A percentile compares a stretch with the other conserved stretches of the same genome.
Evolutionary conservation across 2,329 filamentous ascomycete genomes (phyloP).

Genomic region (Sphaerostilbella broomeana): DNA sequence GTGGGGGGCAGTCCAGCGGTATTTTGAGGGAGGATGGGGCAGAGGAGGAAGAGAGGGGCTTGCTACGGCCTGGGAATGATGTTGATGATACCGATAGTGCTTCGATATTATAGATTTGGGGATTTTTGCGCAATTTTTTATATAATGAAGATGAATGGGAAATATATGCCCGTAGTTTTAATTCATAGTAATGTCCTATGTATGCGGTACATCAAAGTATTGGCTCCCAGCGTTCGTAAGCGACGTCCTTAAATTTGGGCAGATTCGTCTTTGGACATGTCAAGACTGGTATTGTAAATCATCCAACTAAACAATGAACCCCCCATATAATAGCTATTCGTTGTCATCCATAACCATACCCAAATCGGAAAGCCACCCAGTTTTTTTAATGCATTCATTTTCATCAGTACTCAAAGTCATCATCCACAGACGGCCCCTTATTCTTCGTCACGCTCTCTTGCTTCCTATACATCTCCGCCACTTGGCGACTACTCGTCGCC

Average conservation of each 20-base stretch:
- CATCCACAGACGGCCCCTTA: slow-evolving; percentile 82
- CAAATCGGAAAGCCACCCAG: not conserved
- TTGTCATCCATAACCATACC: not conserved
- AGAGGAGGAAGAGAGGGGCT: slow-evolving; percentile 36
- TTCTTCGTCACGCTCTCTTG: slow-evolving; percentile 86
- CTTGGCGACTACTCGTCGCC: slow-evolving; percentile 75
- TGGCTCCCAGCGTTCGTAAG: not conserved
- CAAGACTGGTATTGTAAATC: not conserved
- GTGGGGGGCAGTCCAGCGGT: slow-evolving; percentile 27
- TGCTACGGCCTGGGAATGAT: slow-evolving; percentile 32
- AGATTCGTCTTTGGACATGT: not conserved
- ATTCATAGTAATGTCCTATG: no score
- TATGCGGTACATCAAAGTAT: not conserved
- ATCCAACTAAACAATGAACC: not conserved
- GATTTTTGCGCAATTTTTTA: no score
- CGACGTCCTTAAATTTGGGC: not conserved
- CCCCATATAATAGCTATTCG: no score
- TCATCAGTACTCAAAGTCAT: slow-evolving; percentile 89
- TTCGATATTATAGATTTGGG: slow-evolving; percentile 22
- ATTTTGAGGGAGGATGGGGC: slow-evolving; percentile 33
- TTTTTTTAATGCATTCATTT: slow-evolving; percentile 34
- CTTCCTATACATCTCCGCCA: slow-evolving; percentile 94
- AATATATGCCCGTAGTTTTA: no score
- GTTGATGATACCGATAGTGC: slow-evolving; percentile 24
- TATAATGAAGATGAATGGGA: no score